A percentile compares a stretch with the other conserved stretches of the same genome.
Conservation (phyloP, 495 filamentous ascomycete species). For the Trichoderma orchidacearum region DNA sequence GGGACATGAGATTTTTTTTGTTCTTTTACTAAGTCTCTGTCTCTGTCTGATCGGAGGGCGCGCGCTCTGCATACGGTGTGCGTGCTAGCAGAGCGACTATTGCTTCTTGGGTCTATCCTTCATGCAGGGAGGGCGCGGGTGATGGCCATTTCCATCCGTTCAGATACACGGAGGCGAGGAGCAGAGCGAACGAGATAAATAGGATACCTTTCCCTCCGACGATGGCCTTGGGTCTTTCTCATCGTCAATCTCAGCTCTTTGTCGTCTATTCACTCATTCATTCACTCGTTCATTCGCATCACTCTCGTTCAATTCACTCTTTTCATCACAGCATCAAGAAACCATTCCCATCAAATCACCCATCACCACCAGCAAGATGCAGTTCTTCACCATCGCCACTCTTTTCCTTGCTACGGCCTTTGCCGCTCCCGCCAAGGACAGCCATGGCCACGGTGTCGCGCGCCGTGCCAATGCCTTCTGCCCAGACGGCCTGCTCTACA, state of each 20-base stretch:
- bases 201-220: background rate
- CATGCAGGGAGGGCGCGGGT: background rate
- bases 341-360: background rate
- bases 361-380: conserved; percentile 9
- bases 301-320: background rate
- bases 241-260: background rate
- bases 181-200: background rate
- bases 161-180: background rate
- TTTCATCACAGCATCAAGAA: background rate
- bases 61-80: too few species aligned
- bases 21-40: too few species aligned
- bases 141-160: background rate
- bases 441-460: background rate
- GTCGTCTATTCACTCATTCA: background rate
- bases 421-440: conserved; percentile 10
- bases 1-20: too few species aligned
- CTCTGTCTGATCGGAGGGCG: too few species aligned
- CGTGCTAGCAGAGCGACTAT: too few species aligned
- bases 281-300: background rate
- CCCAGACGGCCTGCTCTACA: conserved; percentile 5
- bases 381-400: conserved; percentile 13
- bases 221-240: background rate
- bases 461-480: background rate
- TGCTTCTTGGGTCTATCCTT: background rate
- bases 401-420: conserved; percentile 5